Conservation (phyloP, 1,284 basidiomycete species). For the Somion occarium region DNA sequence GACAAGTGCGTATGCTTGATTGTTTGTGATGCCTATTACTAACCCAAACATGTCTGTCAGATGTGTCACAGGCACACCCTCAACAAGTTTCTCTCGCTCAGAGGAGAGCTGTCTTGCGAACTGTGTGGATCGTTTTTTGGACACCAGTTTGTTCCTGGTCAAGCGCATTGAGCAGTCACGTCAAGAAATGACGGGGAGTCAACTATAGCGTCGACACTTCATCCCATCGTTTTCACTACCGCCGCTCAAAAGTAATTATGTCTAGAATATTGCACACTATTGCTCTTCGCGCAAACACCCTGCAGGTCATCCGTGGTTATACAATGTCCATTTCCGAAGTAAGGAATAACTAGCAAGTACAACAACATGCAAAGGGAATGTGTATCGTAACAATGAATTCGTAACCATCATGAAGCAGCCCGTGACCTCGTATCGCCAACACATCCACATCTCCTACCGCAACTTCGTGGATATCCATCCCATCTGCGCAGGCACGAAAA, state of each 20-base stretch:
- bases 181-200: neutral
- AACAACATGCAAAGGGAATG: too few species aligned
- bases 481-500: constrained; percentile 56
- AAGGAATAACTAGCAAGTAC: neutral
- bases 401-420: too few species aligned
- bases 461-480: constrained; percentile 47
- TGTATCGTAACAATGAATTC: too few species aligned
- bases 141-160: constrained; percentile 87
- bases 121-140: constrained; percentile 93
- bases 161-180: constrained; percentile 70
- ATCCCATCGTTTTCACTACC: neutral
- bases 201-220: too few species aligned
- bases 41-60: constrained; percentile 38
- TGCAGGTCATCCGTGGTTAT: too few species aligned
- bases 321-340: too few species aligned
- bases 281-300: neutral
- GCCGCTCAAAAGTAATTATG: neutral
- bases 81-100: constrained; percentile 78
- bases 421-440: too few species aligned
- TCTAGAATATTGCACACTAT: neutral
- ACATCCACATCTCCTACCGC: too few species aligned
- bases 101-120: constrained; percentile 87
- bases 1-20: constrained; percentile 88
- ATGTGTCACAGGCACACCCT: constrained; percentile 82
- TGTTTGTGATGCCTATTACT: constrained; percentile 6